These are phyloP conservation scores for Phytophthora agathidicida DNA, from an alignment of 352 stramenopile genomes.

Conservation along the genomic window DNA sequence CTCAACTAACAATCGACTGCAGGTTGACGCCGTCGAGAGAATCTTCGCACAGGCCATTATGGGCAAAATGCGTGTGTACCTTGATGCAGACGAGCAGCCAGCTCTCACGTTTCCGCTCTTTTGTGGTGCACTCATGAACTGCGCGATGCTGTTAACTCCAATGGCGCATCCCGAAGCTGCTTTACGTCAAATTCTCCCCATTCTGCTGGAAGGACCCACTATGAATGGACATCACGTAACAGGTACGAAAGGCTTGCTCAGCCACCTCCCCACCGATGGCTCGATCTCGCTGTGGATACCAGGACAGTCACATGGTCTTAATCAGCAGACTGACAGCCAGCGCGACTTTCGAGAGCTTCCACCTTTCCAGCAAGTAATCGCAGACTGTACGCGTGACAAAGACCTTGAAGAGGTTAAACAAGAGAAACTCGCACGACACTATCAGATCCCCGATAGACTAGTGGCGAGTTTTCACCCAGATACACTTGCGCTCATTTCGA, in stretches of 20 bases:
- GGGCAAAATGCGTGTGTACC: constrained; percentile 62
- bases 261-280: constrained; percentile 12
- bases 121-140: constrained; percentile 58
- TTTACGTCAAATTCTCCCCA: constrained; percentile 16
- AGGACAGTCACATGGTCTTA: neutral
- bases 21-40: constrained; percentile 31
- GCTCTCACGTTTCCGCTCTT: constrained; percentile 64
- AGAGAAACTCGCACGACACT: constrained; percentile 28
- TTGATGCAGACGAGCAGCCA: constrained; percentile 54
- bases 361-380: constrained; percentile 47
- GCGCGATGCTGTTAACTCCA: constrained; percentile 42
- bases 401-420: constrained; percentile 21
- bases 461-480: constrained; percentile 35
- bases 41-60: constrained; percentile 64
- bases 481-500: constrained; percentile 33
- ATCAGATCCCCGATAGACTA: constrained; percentile 37
- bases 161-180: constrained; percentile 10
- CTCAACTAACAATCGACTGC: constrained; percentile 1
- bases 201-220: constrained; percentile 14
- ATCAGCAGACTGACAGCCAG: neutral
- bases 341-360: constrained; percentile 32
- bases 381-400: constrained; percentile 37
- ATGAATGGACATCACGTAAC: neutral
- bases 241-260: constrained; percentile 11
- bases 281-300: constrained; percentile 16